A percentile compares a stretch with the other conserved stretches of the same genome.
Conservation (phyloP, 768 basidiomycete genomes). For the Mycena kentingensis region DNA sequence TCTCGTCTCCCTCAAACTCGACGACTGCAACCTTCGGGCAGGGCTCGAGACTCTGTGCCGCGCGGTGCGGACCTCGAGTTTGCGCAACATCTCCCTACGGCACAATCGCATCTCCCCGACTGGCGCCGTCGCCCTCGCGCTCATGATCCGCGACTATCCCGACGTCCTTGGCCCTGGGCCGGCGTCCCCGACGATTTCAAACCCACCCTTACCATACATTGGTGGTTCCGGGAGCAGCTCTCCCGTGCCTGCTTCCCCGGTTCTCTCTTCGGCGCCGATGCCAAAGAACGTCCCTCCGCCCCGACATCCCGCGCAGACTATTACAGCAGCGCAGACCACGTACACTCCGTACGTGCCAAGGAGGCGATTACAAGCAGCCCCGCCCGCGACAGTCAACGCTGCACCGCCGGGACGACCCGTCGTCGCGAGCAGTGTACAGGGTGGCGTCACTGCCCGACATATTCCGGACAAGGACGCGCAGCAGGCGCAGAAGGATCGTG, state of each 20-base stretch:
- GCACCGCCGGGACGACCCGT: slow-evolving; percentile 61
- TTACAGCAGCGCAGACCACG: slow-evolving; percentile 62
- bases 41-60: slow-evolving; percentile 82
- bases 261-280: slow-evolving; percentile 29
- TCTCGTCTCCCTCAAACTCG: slow-evolving; percentile 79
- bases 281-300: slow-evolving; percentile 38
- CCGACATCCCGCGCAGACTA: slow-evolving; percentile 45
- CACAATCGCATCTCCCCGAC: slow-evolving; percentile 83
- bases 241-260: slow-evolving; percentile 22
- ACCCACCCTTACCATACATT: slow-evolving; percentile 41
- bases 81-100: slow-evolving; percentile 88
- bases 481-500: slow-evolving; percentile 19
- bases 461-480: slow-evolving; percentile 28
- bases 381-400: slow-evolving; percentile 36
- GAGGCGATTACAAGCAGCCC: slow-evolving; percentile 46
- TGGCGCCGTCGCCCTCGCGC: slow-evolving; percentile 87
- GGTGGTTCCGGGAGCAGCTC: slow-evolving; percentile 1
- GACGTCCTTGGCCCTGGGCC: slow-evolving; percentile 56
- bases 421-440: slow-evolving; percentile 65
- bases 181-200: slow-evolving; percentile 36
- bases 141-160: slow-evolving; percentile 97
- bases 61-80: slow-evolving; percentile 76
- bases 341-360: slow-evolving; percentile 85
- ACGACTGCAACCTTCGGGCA: slow-evolving; percentile 78
- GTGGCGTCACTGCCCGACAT: slow-evolving; percentile 53